Evolutionary conservation across 2,329 filamentous ascomycete species (phyloP).

Genomic region (Talaromyces sp.): DNA sequence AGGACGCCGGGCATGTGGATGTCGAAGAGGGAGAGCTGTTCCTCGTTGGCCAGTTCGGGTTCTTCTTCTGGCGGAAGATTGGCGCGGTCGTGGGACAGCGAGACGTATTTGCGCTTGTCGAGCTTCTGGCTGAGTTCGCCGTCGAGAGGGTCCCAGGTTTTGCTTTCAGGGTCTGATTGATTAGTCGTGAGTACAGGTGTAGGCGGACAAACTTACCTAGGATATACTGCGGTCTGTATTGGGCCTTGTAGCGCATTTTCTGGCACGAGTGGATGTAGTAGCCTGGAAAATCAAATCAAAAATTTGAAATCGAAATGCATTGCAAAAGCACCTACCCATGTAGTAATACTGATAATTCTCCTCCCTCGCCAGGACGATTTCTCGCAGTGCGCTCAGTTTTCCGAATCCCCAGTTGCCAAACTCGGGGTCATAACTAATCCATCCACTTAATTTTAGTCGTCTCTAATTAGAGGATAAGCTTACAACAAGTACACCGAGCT

Average conservation of each 20-base stretch:
- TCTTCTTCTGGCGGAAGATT: conserved; percentile 12
- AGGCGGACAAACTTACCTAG: conserved; percentile 31
- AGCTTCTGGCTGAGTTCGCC: conserved; percentile 37
- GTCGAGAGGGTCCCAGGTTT: conserved; percentile 41
- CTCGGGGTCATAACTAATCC: conserved; percentile 53
- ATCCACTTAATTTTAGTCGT: neutral
- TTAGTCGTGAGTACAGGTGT: neutral
- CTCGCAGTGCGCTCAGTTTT: conserved; percentile 57
- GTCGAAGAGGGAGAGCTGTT: conserved; percentile 41
- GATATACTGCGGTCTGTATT: conserved; percentile 43
- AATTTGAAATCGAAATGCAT: too few relatives aligned
- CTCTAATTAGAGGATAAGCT: conserved; percentile 10
- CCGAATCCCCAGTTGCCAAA: conserved; percentile 58
- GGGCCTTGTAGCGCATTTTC: conserved; percentile 49
- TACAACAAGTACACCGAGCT: conserved; percentile 49
- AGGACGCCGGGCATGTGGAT: conserved; percentile 43
- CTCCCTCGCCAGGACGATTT: conserved; percentile 53
- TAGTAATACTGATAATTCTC: conserved; percentile 57
- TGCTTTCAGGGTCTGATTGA: conserved; percentile 39
- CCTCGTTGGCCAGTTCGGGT: conserved; percentile 25
- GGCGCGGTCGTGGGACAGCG: conserved; percentile 35
- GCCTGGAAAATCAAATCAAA: conserved; percentile 30
- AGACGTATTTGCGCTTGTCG: conserved; percentile 40
- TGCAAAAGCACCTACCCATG: conserved; percentile 45
- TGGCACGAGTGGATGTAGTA: conserved; percentile 58